Evolutionary conservation across 169 alveolate species (phyloP), one percentile per base, ranked within the genome.

Genomic region (Eimeria praecox): DNA sequence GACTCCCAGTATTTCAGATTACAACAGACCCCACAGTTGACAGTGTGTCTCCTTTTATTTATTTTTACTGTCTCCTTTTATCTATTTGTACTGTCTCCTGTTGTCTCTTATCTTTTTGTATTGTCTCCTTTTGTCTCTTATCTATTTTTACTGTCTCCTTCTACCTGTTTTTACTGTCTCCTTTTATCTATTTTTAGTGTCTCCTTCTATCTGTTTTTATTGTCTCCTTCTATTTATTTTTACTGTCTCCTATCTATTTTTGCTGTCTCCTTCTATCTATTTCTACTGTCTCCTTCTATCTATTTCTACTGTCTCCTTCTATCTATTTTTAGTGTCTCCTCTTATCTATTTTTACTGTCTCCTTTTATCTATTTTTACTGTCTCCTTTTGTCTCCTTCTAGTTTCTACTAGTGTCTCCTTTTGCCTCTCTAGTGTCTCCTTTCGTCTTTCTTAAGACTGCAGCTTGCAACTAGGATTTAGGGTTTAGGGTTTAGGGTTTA

Each of bases 1-100:
- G 98, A 71, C 97, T 98, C 69, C 99, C 99, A 38, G 97, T 96
- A 85, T 98, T 98, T 95, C 97, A 96, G 87, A 95, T 98, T 73
- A 94, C 97, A 73, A 97, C 97, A 10, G 98, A 98, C 62, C 98
- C 98, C 64, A 96, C 97, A 87, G 98, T 96, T 71, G 96, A 95
- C 89, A 96, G 97, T 96, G 75, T 95, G 97, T 42, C 56, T 86
- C 24, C 38, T n/a, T 52, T 46, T 24, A 10, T 78, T 24, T 80
- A 10, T 35, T 44, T 27, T 44, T 80, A 8, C 16, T 27, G 59
- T 52, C 59, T 52, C 59, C 14, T 52, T 52, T 52, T 52, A 9
- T 52, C 20, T 52, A 6, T 52, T 14, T 14, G 6, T 52, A 9
- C 14, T 52, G 59, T 52, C 59, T 52, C 59, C 59, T 52, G 6